Base-by-base conservation (phyloP, 2,329 filamentous ascomycete genomes). In the Fusarium duplospermum region DNA sequence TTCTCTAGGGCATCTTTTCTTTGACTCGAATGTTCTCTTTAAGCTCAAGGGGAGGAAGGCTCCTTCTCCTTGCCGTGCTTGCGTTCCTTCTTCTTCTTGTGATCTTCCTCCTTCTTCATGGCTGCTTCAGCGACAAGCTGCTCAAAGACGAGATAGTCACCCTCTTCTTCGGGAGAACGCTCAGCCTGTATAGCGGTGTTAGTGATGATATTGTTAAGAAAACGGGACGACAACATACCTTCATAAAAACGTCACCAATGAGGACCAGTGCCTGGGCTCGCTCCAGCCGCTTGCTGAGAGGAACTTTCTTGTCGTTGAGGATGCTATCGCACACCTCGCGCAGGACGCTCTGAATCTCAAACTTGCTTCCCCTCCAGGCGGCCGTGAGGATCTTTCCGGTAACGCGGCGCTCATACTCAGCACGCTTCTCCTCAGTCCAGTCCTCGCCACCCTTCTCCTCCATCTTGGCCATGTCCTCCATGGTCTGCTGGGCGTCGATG, bases 111-210 rank as follows among this genome's bases (percentile, higher is more conserved):
- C 85, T 98, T 98, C 89, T 98, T 98, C 63, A 95, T 93, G 66
- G 95, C 95, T 6, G 96, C 96, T 82, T 99, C 96, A 60, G 96
- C 95, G 83, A 99, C 97, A 65, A 99, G 91, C 84, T 98, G 95
- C 83, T 99, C 96, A 77, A 99, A 99, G 18, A 96, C 95, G 90
- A 99, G 97, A 84, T 97, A 98, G 80, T 98, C 96, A 74, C 96
- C 96, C 84, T 99, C 96, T 86, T 99, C 96, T 74, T 99, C 96
- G 47, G 96, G 93, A 64, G 96, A 93, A 72, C 96, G 92, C 82
- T 93, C 89, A 45, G 96, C 94, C 95, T 98, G 76, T 20, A 10
- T 14, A 38, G 11, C 33, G 22, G 22, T 20, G 42, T 76, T 78
- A 65, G 20, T 47, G 9, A 31, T 29, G 47, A 57, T 59, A 27